phyloP scores from a whole-genome alignment of 2,329 filamentous ascomycete genomes.

The Diaporthe longicolla region DNA sequence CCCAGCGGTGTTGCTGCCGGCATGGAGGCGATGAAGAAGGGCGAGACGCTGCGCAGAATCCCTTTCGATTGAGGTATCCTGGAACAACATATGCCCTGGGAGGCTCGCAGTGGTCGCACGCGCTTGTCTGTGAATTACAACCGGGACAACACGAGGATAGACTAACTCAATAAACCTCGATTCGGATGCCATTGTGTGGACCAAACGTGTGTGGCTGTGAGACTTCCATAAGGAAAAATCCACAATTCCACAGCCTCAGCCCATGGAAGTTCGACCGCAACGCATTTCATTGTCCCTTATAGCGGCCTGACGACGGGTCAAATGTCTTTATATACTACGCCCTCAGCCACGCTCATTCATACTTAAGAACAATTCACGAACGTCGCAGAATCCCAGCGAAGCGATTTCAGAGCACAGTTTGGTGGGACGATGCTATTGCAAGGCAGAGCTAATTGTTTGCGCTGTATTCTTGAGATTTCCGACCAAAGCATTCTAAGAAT shows the following conservation, averaged over 20 bases:
- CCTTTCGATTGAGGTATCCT: slow-evolving; percentile 79
- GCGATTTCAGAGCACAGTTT: not conserved
- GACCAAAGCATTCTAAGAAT: slow-evolving; percentile 27
- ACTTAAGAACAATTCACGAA: not conserved
- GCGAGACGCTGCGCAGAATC: slow-evolving; percentile 76
- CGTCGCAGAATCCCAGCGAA: not conserved
- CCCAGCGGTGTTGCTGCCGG: slow-evolving; percentile 94
- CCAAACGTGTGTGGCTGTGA: not conserved
- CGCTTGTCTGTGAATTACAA: not conserved
- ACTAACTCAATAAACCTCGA: not conserved
- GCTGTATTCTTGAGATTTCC: slow-evolving; percentile 16
- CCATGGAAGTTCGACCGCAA: not conserved
- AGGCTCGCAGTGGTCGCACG: not conserved
- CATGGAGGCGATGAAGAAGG: slow-evolving; percentile 86
- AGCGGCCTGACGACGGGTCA: not conserved
- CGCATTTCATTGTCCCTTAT: not conserved
- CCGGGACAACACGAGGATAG: slow-evolving; percentile 1
- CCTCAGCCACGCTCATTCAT: not conserved
- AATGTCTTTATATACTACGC: not conserved
- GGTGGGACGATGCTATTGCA: not conserved
- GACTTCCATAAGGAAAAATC: too few species aligned
- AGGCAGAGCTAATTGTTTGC: not conserved
- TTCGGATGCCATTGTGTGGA: not conserved
- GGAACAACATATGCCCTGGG: not conserved
- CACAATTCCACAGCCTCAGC: not conserved